Evolutionary conservation across 1,139 yeast species (phyloP).

Genomic region (Debaryomyces psychrophilus): DNA sequence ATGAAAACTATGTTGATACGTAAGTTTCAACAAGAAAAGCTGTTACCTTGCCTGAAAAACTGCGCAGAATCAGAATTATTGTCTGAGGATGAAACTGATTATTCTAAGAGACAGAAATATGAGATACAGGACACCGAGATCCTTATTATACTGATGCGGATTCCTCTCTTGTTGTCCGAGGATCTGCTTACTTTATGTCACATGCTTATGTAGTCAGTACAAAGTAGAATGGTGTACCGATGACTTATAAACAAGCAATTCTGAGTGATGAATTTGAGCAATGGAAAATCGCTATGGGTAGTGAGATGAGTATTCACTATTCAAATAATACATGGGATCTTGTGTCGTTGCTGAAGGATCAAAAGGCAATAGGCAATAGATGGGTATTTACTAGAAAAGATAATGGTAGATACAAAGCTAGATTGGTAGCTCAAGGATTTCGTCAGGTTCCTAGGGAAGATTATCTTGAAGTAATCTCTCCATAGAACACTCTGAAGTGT

Average conservation of each 20-base stretch:
- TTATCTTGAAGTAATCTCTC: too few relatives aligned
- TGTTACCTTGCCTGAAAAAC: background rate
- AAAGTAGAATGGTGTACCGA: background rate
- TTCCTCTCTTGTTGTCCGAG: background rate
- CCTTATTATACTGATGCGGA: background rate
- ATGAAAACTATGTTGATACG: background rate
- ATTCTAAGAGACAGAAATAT: background rate
- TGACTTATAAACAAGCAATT: constrained; percentile 9
- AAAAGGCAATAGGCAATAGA: constrained; percentile 6
- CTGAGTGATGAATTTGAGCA: background rate
- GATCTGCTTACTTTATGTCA: background rate
- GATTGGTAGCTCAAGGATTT: background rate
- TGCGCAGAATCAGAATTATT: background rate
- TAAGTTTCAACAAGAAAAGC: background rate
- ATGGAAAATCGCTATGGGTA: constrained; percentile 6
- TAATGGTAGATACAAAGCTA: constrained; percentile 9
- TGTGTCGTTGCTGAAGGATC: constrained; percentile 3
- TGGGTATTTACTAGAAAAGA: constrained; percentile 13
- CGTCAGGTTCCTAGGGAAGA: background rate
- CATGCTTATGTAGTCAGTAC: background rate
- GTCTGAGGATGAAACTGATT: background rate
- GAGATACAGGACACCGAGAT: background rate
- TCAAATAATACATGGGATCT: constrained; percentile 11
- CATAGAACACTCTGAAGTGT: too few relatives aligned
- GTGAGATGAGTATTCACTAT: constrained; percentile 3